Conservation (phyloP, 2,329 filamentous ascomycete species). For the Fusarium odoratissimum region DNA sequence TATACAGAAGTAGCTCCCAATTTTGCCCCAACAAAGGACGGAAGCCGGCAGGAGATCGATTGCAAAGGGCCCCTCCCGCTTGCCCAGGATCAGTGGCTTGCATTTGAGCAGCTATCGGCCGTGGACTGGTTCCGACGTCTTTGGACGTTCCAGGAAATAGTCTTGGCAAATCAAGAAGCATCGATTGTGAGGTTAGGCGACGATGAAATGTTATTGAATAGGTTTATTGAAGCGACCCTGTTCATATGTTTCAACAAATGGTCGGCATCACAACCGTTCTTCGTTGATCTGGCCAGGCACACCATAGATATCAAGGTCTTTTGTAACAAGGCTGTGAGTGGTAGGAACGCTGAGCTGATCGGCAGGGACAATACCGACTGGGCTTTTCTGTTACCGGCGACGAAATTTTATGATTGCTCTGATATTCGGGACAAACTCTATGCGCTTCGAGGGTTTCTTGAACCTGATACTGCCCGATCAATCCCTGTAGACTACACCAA, state of each 20-base stretch:
- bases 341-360: too few species aligned
- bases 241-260: neutral
- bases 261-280: neutral
- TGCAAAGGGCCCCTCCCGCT: neutral
- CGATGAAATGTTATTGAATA: neutral
- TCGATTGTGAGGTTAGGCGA: neutral
- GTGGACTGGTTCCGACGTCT: neutral
- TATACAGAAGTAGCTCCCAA: fast-evolving
- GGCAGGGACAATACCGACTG: too few species aligned
- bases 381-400: neutral
- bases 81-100: neutral
- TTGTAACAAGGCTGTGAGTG: too few species aligned
- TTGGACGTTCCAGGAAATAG: neutral
- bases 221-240: neutral
- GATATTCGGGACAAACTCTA: neutral
- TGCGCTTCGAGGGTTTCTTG: neutral
- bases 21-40: neutral
- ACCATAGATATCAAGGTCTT: neutral
- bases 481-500: neutral
- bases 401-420: neutral
- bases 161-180: neutral
- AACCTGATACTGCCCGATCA: neutral
- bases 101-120: neutral
- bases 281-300: neutral
- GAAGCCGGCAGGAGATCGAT: neutral